phyloP scores from a whole-genome alignment of 106 monocot species.

The Dendrobium nobile region DNA sequence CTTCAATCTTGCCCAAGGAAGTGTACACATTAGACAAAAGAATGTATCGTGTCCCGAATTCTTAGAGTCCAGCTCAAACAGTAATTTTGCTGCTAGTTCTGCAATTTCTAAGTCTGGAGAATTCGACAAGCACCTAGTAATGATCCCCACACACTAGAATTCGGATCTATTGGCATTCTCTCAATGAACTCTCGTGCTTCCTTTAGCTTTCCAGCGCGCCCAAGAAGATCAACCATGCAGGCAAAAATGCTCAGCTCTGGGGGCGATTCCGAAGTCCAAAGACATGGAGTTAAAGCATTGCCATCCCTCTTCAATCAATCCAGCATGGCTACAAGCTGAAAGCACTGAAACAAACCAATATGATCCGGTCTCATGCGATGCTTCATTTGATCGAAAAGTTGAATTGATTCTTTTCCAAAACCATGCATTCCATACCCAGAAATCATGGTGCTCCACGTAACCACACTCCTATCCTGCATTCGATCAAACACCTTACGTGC shows the following conservation, averaged over 20 bases:
- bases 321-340: slow-evolving; percentile 31
- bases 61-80: slow-evolving; percentile 26
- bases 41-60: slow-evolving; percentile 30
- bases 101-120: slow-evolving; percentile 20
- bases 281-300: slow-evolving; percentile 25
- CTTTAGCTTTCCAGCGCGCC: slow-evolving; percentile 27
- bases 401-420: slow-evolving; percentile 17
- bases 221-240: slow-evolving; percentile 28
- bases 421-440: slow-evolving; percentile 42
- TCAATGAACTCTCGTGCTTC: slow-evolving; percentile 22
- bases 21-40: slow-evolving; percentile 28
- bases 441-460: slow-evolving; percentile 37
- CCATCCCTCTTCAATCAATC: slow-evolving; percentile 25
- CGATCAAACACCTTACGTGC: slow-evolving; percentile 26
- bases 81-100: slow-evolving; percentile 30
- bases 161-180: slow-evolving; percentile 26
- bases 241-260: slow-evolving; percentile 24
- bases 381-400: slow-evolving; percentile 23
- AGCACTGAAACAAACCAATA: slow-evolving; percentile 31
- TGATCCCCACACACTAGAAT: slow-evolving; percentile 28
- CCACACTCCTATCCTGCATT: slow-evolving; percentile 18
- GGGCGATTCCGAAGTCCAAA: slow-evolving; percentile 13
- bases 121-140: slow-evolving; percentile 34
- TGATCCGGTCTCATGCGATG: slow-evolving; percentile 10
- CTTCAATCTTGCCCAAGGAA: slow-evolving; percentile 26